Evolutionary conservation across 345 rosid genomes (phyloP).

Genomic region (Salix caprea): DNA sequence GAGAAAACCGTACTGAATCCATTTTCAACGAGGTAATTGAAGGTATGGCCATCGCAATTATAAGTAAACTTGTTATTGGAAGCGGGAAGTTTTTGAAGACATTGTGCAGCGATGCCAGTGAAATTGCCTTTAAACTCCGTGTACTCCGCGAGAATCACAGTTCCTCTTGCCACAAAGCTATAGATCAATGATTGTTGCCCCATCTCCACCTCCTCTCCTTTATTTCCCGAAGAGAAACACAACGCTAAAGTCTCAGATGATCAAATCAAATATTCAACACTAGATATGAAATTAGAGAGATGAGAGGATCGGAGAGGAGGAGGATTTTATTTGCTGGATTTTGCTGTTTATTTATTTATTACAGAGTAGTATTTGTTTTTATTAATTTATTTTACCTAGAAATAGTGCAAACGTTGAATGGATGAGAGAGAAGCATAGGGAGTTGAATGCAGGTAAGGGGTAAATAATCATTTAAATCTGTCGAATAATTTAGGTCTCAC

Average conservation of each 20-base stretch:
- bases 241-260: background rate
- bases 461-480: background rate
- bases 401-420: background rate
- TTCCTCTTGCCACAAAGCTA: conserved; percentile 33
- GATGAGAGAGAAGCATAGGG: background rate
- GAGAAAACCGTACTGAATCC: conserved; percentile 25
- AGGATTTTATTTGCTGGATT: background rate
- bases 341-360: background rate
- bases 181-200: conserved; percentile 31
- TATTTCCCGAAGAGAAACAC: background rate
- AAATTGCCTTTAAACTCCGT: conserved; percentile 31
- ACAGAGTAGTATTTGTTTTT: background rate
- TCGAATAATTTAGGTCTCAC: background rate
- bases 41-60: conserved; percentile 33
- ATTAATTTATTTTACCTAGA: background rate
- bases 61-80: conserved; percentile 30
- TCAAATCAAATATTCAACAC: background rate
- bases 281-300: background rate
- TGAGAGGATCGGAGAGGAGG: background rate
- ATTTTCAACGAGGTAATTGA: conserved; percentile 33
- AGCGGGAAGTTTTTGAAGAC: conserved; percentile 31
- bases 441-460: background rate
- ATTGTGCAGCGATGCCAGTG: conserved; percentile 24
- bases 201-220: conserved; percentile 3
- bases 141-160: conserved; percentile 25